These are phyloP conservation scores for Geotrichum reessii DNA, from an alignment of 1,139 yeast species.

Conservation along the genomic window DNA sequence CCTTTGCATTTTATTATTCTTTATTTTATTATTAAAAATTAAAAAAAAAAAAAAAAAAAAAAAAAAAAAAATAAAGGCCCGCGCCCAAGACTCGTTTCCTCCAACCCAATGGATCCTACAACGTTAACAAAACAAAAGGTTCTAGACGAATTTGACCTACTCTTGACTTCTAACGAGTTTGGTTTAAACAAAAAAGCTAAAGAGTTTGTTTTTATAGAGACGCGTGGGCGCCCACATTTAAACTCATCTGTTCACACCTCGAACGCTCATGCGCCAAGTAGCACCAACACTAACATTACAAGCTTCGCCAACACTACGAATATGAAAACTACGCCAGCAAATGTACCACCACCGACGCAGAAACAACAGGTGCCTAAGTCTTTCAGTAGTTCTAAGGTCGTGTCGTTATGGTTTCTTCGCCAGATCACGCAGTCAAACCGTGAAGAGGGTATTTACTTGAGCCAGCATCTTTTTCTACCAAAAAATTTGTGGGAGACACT, in stretches of 20 bases:
- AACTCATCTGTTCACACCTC: neutral
- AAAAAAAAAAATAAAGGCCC: neutral
- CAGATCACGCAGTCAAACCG: neutral
- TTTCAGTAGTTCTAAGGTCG: neutral
- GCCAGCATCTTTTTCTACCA: constrained; percentile 24
- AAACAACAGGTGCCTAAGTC: neutral
- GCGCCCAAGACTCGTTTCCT: neutral
- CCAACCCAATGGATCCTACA: neutral
- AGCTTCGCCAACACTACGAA: neutral
- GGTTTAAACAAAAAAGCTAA: neutral
- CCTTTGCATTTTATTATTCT: neutral
- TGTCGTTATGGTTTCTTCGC: neutral
- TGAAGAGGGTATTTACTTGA: constrained; percentile 23
- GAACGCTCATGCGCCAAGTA: neutral
- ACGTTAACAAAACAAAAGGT: neutral
- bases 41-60: neutral
- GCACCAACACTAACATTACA: neutral
- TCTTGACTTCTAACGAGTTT: neutral
- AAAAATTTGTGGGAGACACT: constrained; percentile 24
- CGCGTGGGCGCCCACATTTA: neutral
- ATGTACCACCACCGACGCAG: neutral
- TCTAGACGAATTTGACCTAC: neutral
- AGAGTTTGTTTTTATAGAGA: neutral
- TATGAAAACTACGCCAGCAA: neutral
- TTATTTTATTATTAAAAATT: neutral